Conservation (phyloP, 495 filamentous ascomycete species). For the Hypoxylon intermedium region DNA sequence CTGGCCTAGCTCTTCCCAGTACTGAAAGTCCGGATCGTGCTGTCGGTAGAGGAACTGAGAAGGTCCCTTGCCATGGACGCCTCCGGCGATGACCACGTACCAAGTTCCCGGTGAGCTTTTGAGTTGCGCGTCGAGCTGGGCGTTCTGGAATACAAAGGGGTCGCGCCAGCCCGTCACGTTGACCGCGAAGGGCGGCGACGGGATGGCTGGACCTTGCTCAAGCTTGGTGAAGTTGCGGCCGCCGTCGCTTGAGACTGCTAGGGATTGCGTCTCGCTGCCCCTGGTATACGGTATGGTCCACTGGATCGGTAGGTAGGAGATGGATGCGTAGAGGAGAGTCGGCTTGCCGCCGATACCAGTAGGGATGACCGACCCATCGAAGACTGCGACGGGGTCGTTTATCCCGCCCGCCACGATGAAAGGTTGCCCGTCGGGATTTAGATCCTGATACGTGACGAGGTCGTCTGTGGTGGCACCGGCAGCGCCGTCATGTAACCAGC, state of each 20-base stretch:
- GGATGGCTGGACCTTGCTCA: constrained; percentile 40
- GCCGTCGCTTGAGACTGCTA: constrained; percentile 43
- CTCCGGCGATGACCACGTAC: constrained; percentile 43
- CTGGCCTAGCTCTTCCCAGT: constrained; percentile 42
- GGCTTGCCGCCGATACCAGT: constrained; percentile 30
- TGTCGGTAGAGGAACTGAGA: constrained; percentile 44
- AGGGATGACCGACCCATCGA: constrained; percentile 37
- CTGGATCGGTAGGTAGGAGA: constrained; percentile 44
- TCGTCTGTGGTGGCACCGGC: constrained; percentile 34
- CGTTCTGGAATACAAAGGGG: constrained; percentile 43
- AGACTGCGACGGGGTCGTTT: constrained; percentile 35
- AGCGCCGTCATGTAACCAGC: constrained; percentile 28
- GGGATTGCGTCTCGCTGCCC: constrained; percentile 46
- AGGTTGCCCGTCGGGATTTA: constrained; percentile 25
- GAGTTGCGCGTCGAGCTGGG: constrained; percentile 35
- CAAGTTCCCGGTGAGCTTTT: constrained; percentile 31
- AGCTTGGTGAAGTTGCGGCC: constrained; percentile 44
- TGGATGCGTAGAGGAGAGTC: constrained; percentile 44
- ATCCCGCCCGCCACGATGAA: constrained; percentile 32
- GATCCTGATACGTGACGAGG: constrained; percentile 33
- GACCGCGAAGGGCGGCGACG: constrained; percentile 35
- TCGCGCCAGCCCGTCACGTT: constrained; percentile 44
- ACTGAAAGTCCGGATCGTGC: constrained; percentile 40
- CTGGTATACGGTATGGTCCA: constrained; percentile 44
- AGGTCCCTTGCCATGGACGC: constrained; percentile 38